A percentile compares a stretch with the other conserved stretches of the same genome.
Evolutionary conservation across 2,329 filamentous ascomycete genomes (phyloP).

Genomic region (Macroventuria anomochaeta): DNA sequence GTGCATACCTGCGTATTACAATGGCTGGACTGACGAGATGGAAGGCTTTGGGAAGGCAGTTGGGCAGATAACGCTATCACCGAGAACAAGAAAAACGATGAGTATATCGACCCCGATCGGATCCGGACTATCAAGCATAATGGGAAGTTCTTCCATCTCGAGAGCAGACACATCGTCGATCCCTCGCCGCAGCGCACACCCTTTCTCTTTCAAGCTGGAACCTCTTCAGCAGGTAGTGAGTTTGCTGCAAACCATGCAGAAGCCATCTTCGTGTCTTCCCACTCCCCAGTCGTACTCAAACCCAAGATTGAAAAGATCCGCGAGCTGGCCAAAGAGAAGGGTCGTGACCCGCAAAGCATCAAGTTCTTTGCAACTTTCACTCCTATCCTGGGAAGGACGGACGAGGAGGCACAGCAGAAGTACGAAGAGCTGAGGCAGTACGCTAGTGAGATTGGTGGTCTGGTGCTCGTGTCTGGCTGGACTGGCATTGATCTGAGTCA

Average conservation of each 20-base stretch:
- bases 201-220: constrained; percentile 61
- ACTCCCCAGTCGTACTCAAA: constrained; percentile 57
- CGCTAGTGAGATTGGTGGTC: constrained; percentile 60
- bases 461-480: constrained; percentile 65
- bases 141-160: constrained; percentile 61
- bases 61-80: constrained; percentile 64
- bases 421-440: constrained; percentile 60
- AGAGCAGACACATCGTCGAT: constrained; percentile 54
- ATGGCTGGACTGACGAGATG: not conserved
- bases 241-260: constrained; percentile 67
- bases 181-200: constrained; percentile 52
- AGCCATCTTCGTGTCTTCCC: constrained; percentile 65
- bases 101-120: constrained; percentile 64
- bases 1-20: too few relatives aligned
- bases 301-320: constrained; percentile 63
- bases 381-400: constrained; percentile 45
- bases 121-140: constrained; percentile 67
- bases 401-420: constrained; percentile 60
- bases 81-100: constrained; percentile 61
- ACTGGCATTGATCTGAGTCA: constrained; percentile 66
- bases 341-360: constrained; percentile 63
- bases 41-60: constrained; percentile 60
- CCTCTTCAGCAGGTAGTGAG: constrained; percentile 62
- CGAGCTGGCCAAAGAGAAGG: constrained; percentile 56
- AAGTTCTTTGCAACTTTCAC: constrained; percentile 57